phyloP scores from a whole-genome alignment of 2,329 filamentous ascomycete species.

The Aspergillus ochraceus region DNA sequence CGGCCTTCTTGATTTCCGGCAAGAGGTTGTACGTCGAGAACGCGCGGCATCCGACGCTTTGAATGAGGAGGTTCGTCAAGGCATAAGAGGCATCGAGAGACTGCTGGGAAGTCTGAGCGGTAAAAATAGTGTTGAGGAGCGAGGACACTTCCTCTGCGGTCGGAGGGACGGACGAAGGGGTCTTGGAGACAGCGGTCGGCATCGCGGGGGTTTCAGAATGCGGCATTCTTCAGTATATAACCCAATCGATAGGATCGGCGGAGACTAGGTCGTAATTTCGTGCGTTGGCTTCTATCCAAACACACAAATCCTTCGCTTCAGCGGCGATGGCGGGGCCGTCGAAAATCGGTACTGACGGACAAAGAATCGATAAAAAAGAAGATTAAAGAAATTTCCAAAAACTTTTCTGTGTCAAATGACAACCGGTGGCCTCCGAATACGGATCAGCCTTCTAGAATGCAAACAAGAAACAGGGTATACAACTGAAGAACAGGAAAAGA shows the following conservation, averaged over 20 bases:
- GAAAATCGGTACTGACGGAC: background rate
- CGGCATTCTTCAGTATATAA: conserved; percentile 43
- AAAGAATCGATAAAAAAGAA: conserved; percentile 5
- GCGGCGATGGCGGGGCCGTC: background rate
- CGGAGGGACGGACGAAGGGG: conserved; percentile 52
- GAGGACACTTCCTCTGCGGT: conserved; percentile 65
- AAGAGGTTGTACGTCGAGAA: conserved; percentile 63
- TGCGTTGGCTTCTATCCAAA: background rate
- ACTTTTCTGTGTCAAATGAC: conserved; percentile 6
- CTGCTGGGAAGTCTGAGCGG: conserved; percentile 65
- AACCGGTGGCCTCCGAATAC: background rate
- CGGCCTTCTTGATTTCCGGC: conserved; percentile 70
- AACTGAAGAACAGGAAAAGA: conserved; percentile 4
- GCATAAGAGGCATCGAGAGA: conserved; percentile 69
- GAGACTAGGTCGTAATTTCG: background rate
- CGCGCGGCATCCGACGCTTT: conserved; percentile 65
- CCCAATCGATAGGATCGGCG: background rate
- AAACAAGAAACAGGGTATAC: conserved; percentile 1
- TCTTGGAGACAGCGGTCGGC: conserved; percentile 51
- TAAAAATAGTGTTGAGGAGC: conserved; percentile 68
- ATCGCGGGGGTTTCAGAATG: conserved; percentile 44
- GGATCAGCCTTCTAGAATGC: background rate
- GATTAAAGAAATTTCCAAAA: conserved; percentile 2
- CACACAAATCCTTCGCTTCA: background rate
- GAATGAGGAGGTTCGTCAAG: conserved; percentile 63